A percentile compares a stretch with the other conserved stretches of the same genome.
Evolutionary conservation across 2,329 filamentous ascomycete species (phyloP).

Genomic region (Verticillium klebahnii): DNA sequence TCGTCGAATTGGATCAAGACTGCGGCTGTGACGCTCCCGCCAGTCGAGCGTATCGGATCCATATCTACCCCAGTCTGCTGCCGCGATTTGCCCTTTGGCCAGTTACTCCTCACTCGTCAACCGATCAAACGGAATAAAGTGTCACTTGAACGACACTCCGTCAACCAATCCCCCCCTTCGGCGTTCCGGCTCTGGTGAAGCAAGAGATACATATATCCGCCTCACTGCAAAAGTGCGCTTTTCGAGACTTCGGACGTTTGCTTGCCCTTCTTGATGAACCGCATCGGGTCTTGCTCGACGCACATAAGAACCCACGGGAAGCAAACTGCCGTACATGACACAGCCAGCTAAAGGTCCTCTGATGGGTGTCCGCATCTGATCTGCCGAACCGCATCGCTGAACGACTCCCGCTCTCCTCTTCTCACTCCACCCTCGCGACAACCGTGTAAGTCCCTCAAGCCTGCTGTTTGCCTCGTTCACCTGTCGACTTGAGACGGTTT

Average conservation of each 20-base stretch:
- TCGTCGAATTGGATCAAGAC: background rate
- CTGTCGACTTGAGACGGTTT: background rate
- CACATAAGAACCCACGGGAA: background rate
- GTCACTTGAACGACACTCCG: background rate
- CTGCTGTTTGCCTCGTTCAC: background rate
- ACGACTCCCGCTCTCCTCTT: background rate
- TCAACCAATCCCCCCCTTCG: background rate
- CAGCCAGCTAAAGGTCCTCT: background rate
- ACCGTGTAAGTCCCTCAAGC: background rate
- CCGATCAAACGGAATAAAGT: background rate
- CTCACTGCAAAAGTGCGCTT: background rate
- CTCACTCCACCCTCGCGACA: background rate
- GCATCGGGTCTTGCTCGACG: background rate
- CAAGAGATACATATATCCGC: background rate
- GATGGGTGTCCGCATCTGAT: background rate
- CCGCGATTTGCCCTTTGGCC: background rate
- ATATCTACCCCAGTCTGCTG: background rate
- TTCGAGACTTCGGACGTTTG: background rate
- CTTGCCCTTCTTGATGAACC: background rate
- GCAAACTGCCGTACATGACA: background rate
- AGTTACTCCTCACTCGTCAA: background rate
- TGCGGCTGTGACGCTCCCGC: background rate
- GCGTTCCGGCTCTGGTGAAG: background rate
- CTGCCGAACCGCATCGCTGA: background rate
- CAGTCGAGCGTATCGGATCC: background rate